Evolutionary conservation across 129 eudicot species (phyloP), one percentile per base, ranked within the genome.

Genomic region (Lactuca sativa): DNA sequence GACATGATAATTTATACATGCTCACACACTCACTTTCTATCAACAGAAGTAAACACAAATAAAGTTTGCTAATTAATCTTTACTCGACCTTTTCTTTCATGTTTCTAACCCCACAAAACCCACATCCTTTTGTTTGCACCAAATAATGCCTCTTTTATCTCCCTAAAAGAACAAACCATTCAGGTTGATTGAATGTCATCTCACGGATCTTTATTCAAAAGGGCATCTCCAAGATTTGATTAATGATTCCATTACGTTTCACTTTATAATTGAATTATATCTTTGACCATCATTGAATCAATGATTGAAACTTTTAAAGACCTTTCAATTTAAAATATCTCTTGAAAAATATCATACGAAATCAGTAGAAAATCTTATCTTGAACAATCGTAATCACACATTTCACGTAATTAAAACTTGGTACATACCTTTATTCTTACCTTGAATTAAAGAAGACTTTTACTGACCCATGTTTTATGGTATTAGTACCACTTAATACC

Each of bases 71-170:
- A 17, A 33, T 37, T 60, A 12, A 65, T 62, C 36, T n/a, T 10
- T n/a, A 12, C 34, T 40, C 3, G 21, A 56, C 11, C 43, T 56
- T 44, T 74, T 74, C 68, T 58, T 66, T 75, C 36, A 21, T 67
- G 69, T 49, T 60, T 21, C 51, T 17, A 58, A 75, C 79, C 79
- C 79, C 73, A 65, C 66, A 74, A 69, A 51, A 31, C 55, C 67
- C 58, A 18, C 70, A 12, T 12, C 67, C 70, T 77, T 77, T 77
- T 54, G 81, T 69, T 77, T 69, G 76, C 81, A 77, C 81, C 76
- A 62, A 69, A 76, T 76, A 76, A 75, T 61, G 75, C 65, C 65
- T 60, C 65, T 76, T 76, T 68, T 67, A 68, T 68, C 55, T 41
- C 17, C 64, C 69, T 30, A 75, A 71, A 72, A 62, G 77, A 62